Base-by-base conservation (phyloP, 306 rosid genomes). In the Cicer judaicum region DNA sequence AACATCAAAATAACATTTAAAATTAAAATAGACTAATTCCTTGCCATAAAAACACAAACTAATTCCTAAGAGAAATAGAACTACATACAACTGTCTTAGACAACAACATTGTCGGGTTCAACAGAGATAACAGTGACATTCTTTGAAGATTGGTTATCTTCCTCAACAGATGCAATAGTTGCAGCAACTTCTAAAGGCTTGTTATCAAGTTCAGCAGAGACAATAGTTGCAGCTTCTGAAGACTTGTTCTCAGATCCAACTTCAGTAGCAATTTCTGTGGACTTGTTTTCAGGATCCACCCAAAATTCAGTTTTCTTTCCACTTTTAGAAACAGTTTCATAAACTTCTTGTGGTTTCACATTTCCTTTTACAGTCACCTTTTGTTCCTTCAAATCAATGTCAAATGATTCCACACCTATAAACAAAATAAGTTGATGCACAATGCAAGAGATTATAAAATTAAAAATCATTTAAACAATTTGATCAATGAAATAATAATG, bases 241-340 rank as follows among this genome's bases (percentile, higher is more conserved):
- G 44, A 2, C 2, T 41, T 41, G 44, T 41, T 41, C 7, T 41
- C 44, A 41, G 8, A 1, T 41, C 7, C 84, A 56, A 78, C 90
- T 61, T 36, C 88, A 50, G 82, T 84, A 40, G 80, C 79, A 59
- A 9, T 29, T 59, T 34, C 64, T 57, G 16, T 74, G 41, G 88
- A 46, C 86, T 86, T 78, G 55, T 52, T 73, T 64, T 69, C 83
- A 29, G 82, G 66, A 3, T 69, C 88, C 50, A 84, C 96, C 97
- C 97, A 91, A 73, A 79, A 91, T 60, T 88, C 79, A 40, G 97
- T 93, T 72, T 89, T 88, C 92, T 93, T 93, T 61, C 98, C 98
- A 41, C 92, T 88, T 84, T 93, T 93, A 16, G 97, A 78, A 69
- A 93, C 96, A 0, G 97, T 84, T 67, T 88, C 90, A 41, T 87